These are phyloP conservation scores for Leptodontidium sp. DNA, from an alignment of 2,329 filamentous ascomycete species.

Conservation along the genomic window DNA sequence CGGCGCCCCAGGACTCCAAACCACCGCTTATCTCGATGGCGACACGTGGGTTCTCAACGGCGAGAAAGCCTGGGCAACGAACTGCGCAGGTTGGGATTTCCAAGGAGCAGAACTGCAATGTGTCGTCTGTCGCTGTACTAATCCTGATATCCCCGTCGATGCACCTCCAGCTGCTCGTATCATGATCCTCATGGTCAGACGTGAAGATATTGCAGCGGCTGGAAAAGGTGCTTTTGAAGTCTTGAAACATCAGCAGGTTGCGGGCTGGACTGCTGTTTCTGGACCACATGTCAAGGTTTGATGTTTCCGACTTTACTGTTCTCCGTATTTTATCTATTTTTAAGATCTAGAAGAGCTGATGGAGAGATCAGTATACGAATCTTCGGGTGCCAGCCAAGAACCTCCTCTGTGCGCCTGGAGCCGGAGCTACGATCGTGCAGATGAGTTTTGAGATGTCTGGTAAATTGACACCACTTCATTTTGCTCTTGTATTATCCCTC, in stretches of 20 bases:
- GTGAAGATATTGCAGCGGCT: constrained; percentile 51
- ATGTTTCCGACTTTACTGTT: neutral
- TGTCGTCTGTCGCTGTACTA: constrained; percentile 54
- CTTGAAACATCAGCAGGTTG: constrained; percentile 53
- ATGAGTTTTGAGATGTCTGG: constrained; percentile 48
- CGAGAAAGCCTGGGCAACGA: constrained; percentile 64
- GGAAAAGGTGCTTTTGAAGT: constrained; percentile 55
- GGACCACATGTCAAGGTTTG: constrained; percentile 52
- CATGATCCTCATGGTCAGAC: constrained; percentile 59
- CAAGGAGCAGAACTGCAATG: constrained; percentile 58
- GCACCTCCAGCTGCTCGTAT: constrained; percentile 48
- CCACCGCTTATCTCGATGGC: constrained; percentile 55
- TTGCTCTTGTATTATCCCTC: neutral
- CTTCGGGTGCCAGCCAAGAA: constrained; percentile 56
- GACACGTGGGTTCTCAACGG: constrained; percentile 60
- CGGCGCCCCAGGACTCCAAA: constrained; percentile 55
- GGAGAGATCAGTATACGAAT: constrained; percentile 49
- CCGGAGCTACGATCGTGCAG: constrained; percentile 53
- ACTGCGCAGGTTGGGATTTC: constrained; percentile 61
- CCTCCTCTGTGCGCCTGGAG: constrained; percentile 54
- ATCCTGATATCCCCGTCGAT: constrained; percentile 21
- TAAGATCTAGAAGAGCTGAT: no score
- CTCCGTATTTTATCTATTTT: no score
- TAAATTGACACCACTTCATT: neutral
- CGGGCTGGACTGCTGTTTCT: constrained; percentile 56